Conservation (phyloP, 2,329 filamentous ascomycete species). For the Alternaria longipes region DNA sequence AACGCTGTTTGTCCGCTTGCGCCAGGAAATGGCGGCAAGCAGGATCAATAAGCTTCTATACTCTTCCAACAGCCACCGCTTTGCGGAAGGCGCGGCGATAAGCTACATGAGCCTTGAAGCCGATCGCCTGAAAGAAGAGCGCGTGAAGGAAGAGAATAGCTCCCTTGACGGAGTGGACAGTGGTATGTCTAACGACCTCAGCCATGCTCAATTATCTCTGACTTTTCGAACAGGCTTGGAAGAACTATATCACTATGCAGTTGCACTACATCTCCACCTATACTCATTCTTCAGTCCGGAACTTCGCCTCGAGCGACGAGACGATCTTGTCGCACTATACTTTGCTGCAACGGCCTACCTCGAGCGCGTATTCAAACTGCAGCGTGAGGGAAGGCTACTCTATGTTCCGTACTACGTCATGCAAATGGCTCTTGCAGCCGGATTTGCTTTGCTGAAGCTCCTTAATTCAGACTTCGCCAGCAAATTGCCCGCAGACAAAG, state of each 20-base stretch:
- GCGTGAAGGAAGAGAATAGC: slow-evolving; percentile 28
- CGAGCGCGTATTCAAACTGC: slow-evolving; percentile 65
- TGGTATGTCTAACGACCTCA: slow-evolving; percentile 27
- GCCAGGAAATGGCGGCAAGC: slow-evolving; percentile 51
- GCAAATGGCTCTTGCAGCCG: slow-evolving; percentile 84
- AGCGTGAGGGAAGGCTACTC: slow-evolving; percentile 65
- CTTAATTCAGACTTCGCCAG: slow-evolving; percentile 79
- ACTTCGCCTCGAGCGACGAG: slow-evolving; percentile 64
- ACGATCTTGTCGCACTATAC: slow-evolving; percentile 80
- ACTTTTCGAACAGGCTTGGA: slow-evolving; percentile 52
- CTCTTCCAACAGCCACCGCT: slow-evolving; percentile 44
- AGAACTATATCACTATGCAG: slow-evolving; percentile 73
- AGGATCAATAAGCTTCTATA: slow-evolving; percentile 51
- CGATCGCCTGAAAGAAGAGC: slow-evolving; percentile 49
- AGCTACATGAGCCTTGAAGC: slow-evolving; percentile 50
- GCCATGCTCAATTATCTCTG: slow-evolving; percentile 41
- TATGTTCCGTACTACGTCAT: slow-evolving; percentile 80
- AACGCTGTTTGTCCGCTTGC: slow-evolving; percentile 48
- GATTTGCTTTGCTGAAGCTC: slow-evolving; percentile 78
- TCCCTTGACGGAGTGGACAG: slow-evolving; percentile 47
- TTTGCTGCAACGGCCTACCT: slow-evolving; percentile 75
- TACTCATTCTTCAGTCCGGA: slow-evolving; percentile 85
- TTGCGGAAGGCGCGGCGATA: slow-evolving; percentile 41
- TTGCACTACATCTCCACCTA: slow-evolving; percentile 77
- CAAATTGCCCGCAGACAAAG: slow-evolving; percentile 69